phyloP scores from a whole-genome alignment of 306 rosid genomes.

The Cucurbita pepo region DNA sequence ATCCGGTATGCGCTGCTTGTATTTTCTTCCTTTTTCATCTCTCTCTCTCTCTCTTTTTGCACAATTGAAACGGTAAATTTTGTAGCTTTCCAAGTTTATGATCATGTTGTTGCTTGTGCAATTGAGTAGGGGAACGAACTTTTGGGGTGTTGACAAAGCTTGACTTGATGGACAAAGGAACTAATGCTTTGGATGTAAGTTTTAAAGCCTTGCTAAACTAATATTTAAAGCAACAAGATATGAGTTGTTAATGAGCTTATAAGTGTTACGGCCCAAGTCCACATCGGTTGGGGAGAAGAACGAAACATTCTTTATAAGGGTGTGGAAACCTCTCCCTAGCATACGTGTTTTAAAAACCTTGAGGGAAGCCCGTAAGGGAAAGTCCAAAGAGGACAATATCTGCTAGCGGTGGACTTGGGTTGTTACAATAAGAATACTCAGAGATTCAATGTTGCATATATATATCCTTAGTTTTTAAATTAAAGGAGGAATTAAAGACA shows the following conservation, averaged over 20 bases:
- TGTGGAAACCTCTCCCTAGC: too few relatives aligned
- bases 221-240: not conserved
- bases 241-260: not conserved
- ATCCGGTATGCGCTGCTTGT: slow-evolving; percentile 25
- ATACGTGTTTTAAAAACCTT: too few relatives aligned
- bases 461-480: not conserved
- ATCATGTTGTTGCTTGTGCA: not conserved
- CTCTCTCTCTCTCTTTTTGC: not conserved
- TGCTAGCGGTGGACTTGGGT: too few relatives aligned
- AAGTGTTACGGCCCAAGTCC: not conserved
- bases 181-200: slow-evolving; percentile 73
- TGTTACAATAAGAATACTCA: not conserved
- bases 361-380: too few relatives aligned
- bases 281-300: too few relatives aligned
- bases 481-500: not conserved
- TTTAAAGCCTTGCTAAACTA: not conserved
- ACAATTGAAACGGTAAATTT: not conserved
- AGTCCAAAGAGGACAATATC: too few relatives aligned
- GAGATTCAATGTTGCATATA: not conserved
- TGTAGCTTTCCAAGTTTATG: not conserved
- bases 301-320: too few relatives aligned
- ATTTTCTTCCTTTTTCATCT: not conserved
- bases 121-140: slow-evolving; percentile 58
- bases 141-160: slow-evolving; percentile 91
- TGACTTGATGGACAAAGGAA: slow-evolving; percentile 97